A percentile compares a stretch with the other conserved stretches of the same genome.
phyloP scores from a whole-genome alignment of 306 rosid genomes.

The Rubus idaeus region DNA sequence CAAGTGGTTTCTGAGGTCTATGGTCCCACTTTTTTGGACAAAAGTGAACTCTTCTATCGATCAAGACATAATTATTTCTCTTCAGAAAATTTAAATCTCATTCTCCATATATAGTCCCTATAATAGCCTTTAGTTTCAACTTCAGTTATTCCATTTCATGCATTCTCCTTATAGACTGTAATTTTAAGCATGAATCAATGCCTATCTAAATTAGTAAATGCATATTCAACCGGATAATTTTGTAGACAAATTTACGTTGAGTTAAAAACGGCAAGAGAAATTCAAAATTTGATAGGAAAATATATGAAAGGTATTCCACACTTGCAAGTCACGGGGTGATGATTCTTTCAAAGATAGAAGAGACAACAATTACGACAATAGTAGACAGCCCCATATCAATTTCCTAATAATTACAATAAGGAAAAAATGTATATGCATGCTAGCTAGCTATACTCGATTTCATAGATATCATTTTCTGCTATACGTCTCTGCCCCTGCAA shows the following conservation, averaged over 20 bases:
- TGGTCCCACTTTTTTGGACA: neutral
- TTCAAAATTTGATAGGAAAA: neutral
- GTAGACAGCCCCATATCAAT: constrained; percentile 23
- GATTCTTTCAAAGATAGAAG: constrained; percentile 11
- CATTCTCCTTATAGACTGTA: neutral
- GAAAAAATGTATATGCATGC: neutral
- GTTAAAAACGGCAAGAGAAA: neutral
- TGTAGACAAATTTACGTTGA: neutral
- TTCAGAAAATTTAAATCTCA: neutral
- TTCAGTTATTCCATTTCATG: neutral
- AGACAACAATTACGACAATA: constrained; percentile 25
- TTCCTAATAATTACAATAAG: constrained; percentile 19
- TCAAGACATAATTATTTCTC: neutral
- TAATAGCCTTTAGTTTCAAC: neutral
- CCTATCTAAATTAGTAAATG: neutral
- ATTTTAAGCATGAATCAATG: neutral
- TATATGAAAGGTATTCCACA: neutral
- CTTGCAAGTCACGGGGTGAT: constrained; percentile 23
- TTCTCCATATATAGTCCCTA: neutral
- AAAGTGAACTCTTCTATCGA: neutral
- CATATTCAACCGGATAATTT: neutral
- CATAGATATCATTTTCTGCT: neutral
- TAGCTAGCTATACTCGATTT: neutral
- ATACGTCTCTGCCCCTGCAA: neutral
- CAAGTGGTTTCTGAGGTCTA: neutral